Percentiles rank a stretch among this genome's conserved stretches.
phyloP scores from a whole-genome alignment of 306 rosid genomes.

The Psophocarpus tetragonolobus region DNA sequence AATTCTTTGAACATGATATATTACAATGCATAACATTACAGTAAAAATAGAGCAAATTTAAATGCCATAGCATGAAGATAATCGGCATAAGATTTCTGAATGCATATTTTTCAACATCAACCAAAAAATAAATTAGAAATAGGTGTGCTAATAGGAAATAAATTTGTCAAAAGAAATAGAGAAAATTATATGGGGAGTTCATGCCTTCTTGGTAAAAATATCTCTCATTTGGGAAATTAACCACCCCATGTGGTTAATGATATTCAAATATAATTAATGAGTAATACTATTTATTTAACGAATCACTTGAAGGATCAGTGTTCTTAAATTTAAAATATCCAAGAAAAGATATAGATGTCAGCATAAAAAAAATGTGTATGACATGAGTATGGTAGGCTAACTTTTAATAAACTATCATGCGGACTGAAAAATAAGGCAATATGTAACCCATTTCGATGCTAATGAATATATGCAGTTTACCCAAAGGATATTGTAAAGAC shows the following conservation, averaged over 20 bases:
- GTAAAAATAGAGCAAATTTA: neutral
- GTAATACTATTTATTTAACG: neutral
- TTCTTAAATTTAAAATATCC: neutral
- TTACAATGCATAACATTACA: neutral
- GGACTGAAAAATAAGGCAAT: neutral
- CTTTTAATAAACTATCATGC: neutral
- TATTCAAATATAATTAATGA: neutral
- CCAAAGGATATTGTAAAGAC: neutral
- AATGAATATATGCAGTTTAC: constrained; percentile 15
- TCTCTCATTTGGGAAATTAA: neutral
- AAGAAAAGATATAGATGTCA: neutral
- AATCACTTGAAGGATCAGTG: constrained; percentile 12
- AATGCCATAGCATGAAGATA: neutral
- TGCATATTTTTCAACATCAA: neutral
- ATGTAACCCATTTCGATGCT: neutral
- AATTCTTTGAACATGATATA: constrained; percentile 21
- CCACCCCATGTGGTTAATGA: neutral
- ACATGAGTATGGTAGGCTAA: constrained; percentile 6
- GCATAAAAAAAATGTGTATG: no score
- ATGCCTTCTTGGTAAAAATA: neutral
- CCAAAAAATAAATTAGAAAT: neutral
- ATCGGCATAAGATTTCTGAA: neutral
- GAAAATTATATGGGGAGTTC: neutral
- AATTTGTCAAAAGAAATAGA: neutral
- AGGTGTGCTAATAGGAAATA: neutral